A percentile compares a stretch with the other conserved stretches of the same genome.
Evolutionary conservation across 345 rosid genomes (phyloP).

Genomic region (Eucalyptus urophylla): DNA sequence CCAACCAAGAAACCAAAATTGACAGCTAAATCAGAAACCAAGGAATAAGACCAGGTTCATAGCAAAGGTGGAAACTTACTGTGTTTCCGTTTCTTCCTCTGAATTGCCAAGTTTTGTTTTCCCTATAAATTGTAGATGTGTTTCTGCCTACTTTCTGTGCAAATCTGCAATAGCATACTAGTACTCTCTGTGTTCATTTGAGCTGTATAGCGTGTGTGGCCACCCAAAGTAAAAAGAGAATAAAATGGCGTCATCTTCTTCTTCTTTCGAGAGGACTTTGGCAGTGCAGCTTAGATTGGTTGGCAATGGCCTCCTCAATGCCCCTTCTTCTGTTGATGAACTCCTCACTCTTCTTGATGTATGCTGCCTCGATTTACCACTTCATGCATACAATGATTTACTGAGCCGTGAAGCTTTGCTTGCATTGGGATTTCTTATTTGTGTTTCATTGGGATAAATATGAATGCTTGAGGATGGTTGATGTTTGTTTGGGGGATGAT

Average conservation of each 20-base stretch:
- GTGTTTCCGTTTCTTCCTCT: background rate
- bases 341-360: conserved; percentile 51
- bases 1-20: background rate
- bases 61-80: background rate
- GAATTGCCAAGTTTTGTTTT: background rate
- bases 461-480: background rate
- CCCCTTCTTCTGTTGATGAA: conserved; percentile 35
- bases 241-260: conserved; percentile 30
- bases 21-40: background rate
- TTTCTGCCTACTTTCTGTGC: background rate
- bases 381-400: too few species aligned
- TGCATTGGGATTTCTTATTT: background rate
- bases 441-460: background rate
- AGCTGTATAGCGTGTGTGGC: background rate
- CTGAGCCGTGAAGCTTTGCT: background rate
- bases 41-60: background rate
- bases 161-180: background rate
- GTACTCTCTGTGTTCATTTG: conserved; percentile 16
- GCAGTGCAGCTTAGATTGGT: conserved; percentile 35
- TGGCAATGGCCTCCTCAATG: conserved; percentile 38
- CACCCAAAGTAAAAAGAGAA: background rate
- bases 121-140: background rate
- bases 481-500: background rate
- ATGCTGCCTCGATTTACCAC: background rate
- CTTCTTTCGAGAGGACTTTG: conserved; percentile 1